These are phyloP conservation scores for Cetradonia linearis DNA, from an alignment of 495 filamentous ascomycete genomes.

Conservation along the genomic window DNA sequence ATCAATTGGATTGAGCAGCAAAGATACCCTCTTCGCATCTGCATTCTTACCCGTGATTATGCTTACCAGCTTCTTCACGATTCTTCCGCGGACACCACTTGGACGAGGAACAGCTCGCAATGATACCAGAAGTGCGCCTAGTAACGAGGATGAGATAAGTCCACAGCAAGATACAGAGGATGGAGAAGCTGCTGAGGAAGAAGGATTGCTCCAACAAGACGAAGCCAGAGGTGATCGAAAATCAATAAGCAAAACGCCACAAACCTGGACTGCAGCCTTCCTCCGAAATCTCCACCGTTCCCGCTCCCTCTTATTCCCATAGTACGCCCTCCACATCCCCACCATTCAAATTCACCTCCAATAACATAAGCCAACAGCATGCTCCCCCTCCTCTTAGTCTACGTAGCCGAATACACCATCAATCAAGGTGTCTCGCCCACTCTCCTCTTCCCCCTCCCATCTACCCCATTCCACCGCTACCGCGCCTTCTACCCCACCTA, in stretches of 20 bases:
- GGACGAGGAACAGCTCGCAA: slow-evolving; percentile 20
- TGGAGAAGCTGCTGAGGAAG: slow-evolving; percentile 12
- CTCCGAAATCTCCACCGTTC: slow-evolving; percentile 43
- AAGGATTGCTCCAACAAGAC: slow-evolving; percentile 15
- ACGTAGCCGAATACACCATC: slow-evolving; percentile 91
- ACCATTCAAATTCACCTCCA: neutral
- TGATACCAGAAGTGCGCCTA: neutral
- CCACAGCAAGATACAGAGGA: neutral
- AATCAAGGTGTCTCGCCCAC: slow-evolving; percentile 89
- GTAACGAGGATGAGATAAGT: slow-evolving; percentile 3
- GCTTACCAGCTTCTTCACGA: slow-evolving; percentile 71
- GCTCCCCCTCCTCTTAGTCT: slow-evolving; percentile 84
- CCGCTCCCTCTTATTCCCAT: slow-evolving; percentile 52
- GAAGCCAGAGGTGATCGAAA: neutral
- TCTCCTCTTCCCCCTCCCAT: slow-evolving; percentile 68
- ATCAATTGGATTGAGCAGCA: slow-evolving; percentile 60
- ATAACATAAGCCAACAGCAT: slow-evolving; percentile 45
- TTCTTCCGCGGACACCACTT: slow-evolving; percentile 59
- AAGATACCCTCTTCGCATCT: slow-evolving; percentile 59
- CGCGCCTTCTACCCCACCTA: slow-evolving; percentile 41
- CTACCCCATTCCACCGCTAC: slow-evolving; percentile 67
- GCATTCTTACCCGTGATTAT: slow-evolving; percentile 73
- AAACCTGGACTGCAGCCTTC: slow-evolving; percentile 31
- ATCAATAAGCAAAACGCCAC: neutral
- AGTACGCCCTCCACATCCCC: slow-evolving; percentile 36